These are phyloP conservation scores for Pseudocercospora crystallina DNA, from an alignment of 2,329 filamentous ascomycete genomes.

Conservation along the genomic window DNA sequence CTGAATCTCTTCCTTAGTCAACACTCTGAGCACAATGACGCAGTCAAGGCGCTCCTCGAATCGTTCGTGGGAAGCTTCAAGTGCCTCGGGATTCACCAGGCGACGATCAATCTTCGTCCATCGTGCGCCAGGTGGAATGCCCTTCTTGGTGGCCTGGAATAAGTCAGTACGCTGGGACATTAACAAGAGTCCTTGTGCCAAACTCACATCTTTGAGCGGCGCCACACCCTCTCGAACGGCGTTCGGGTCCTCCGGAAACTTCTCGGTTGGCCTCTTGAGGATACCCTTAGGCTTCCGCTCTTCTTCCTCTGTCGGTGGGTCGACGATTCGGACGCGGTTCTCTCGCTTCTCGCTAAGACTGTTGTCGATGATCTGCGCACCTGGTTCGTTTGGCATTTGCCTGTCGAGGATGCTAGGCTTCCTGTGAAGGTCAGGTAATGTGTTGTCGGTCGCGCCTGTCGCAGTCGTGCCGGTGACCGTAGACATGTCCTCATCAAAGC, in stretches of 20 bases:
- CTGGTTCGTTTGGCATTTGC: constrained; percentile 29
- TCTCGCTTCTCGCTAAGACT: constrained; percentile 34
- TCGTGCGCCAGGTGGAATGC: constrained; percentile 64
- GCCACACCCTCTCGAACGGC: constrained; percentile 86
- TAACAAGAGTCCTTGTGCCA: neutral
- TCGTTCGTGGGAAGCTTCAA: constrained; percentile 82
- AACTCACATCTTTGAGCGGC: constrained; percentile 73
- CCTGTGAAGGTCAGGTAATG: constrained; percentile 24
- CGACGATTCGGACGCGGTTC: constrained; percentile 60
- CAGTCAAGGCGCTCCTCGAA: constrained; percentile 92
- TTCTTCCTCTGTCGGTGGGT: constrained; percentile 63
- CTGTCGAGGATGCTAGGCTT: constrained; percentile 34
- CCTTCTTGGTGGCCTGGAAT: constrained; percentile 36
- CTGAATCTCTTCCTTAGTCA: constrained; percentile 87
- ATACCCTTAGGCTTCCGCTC: constrained; percentile 78
- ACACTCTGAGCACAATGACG: constrained; percentile 85
- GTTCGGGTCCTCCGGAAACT: constrained; percentile 84
- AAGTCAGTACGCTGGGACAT: constrained; percentile 9
- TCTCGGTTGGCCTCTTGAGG: constrained; percentile 74
- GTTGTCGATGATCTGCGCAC: constrained; percentile 36
- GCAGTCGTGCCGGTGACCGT: constrained; percentile 9
- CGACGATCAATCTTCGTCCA: constrained; percentile 93
- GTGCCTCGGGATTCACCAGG: constrained; percentile 83
- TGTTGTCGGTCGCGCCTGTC: constrained; percentile 2
- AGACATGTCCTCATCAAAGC: constrained; percentile 28